Percentiles rank a stretch among this genome's conserved stretches.
These are phyloP conservation scores for Phytopythium oedochilum DNA, from an alignment of 352 stramenopile species.

Conservation along the genomic window DNA sequence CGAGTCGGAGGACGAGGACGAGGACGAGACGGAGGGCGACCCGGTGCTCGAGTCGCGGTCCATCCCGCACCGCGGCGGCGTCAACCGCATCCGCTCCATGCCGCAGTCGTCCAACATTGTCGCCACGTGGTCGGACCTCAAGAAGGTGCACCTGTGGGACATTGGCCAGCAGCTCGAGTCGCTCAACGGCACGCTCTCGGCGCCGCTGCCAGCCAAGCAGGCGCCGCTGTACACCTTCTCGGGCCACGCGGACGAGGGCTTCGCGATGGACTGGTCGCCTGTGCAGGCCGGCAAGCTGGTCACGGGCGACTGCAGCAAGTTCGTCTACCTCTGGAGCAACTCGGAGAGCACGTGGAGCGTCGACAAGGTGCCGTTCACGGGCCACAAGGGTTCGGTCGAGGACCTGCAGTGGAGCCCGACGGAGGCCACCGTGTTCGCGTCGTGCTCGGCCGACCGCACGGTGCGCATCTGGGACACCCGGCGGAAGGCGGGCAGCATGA, in stretches of 20 bases:
- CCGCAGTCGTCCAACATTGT: slow-evolving; percentile 96
- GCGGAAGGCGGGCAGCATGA: slow-evolving; percentile 90
- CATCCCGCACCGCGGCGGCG: slow-evolving; percentile 93
- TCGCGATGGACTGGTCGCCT: slow-evolving; percentile 97
- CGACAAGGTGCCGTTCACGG: slow-evolving; percentile 89
- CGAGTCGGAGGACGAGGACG: slow-evolving; percentile 74
- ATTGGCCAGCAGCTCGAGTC: slow-evolving; percentile 88
- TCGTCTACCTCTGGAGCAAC: slow-evolving; percentile 94
- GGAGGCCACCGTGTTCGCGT: slow-evolving; percentile 95
- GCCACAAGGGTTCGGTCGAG: slow-evolving; percentile 93
- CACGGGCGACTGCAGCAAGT: slow-evolving; percentile 96
- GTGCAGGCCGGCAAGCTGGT: slow-evolving; percentile 88
- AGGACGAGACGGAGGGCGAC: slow-evolving; percentile 94
- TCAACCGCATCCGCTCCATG: slow-evolving; percentile 96
- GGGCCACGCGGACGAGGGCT: slow-evolving; percentile 96
- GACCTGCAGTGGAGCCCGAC: slow-evolving; percentile 98
- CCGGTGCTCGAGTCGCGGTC: slow-evolving; percentile 94
- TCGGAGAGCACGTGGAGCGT: slow-evolving; percentile 73
- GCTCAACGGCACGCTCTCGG: slow-evolving; percentile 73
- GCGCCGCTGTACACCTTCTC: slow-evolving; percentile 91
- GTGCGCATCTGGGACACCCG: slow-evolving; percentile 98
- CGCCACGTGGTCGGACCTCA: slow-evolving; percentile 94
- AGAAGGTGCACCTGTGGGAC: slow-evolving; percentile 96
- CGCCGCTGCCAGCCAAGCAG: slow-evolving; percentile 51
- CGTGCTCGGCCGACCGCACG: slow-evolving; percentile 91